These are phyloP conservation scores for Neotropicomus parvogracilis DNA, from an alignment of 1,284 basidiomycete genomes.

Conservation along the genomic window DNA sequence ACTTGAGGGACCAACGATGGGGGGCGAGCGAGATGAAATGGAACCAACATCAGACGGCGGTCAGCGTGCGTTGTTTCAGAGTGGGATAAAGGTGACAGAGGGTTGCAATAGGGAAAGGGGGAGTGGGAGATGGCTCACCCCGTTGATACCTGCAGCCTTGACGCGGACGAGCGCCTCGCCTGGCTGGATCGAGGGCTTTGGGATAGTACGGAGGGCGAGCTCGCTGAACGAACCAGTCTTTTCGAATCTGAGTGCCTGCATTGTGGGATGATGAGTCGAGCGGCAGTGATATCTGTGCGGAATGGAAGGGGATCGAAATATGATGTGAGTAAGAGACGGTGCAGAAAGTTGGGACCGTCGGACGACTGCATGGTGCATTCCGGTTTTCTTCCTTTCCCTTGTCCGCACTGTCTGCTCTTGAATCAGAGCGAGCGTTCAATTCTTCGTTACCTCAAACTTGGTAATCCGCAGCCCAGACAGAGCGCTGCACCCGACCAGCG, in stretches of 20 bases:
- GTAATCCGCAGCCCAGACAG: not conserved
- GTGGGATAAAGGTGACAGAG: not conserved
- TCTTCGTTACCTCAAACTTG: not conserved
- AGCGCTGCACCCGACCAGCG: too few relatives aligned
- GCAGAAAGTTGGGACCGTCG: not conserved
- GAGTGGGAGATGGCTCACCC: conserved; percentile 19
- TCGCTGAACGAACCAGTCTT: conserved; percentile 32
- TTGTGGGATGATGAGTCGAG: conserved; percentile 9
- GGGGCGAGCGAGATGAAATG: not conserved
- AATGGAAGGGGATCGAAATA: not conserved
- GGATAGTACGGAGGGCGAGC: conserved; percentile 21
- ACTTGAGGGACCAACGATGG: conserved; percentile 13
- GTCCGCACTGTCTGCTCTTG: conserved; percentile 16
- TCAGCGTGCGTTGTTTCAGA: not conserved
- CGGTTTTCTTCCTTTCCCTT: not conserved
- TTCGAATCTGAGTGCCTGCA: conserved; percentile 35
- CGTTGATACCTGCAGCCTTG: conserved; percentile 33
- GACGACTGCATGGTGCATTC: conserved; percentile 12
- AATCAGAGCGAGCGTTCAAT: not conserved
- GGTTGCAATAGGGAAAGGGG: not conserved
- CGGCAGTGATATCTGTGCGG: conserved; percentile 4
- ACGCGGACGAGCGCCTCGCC: conserved; percentile 34
- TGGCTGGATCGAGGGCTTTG: conserved; percentile 24
- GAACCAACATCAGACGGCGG: not conserved
- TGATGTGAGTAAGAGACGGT: too few relatives aligned